These are phyloP conservation scores for Lactuca sativa DNA, from an alignment of 129 eudicot species.

Conservation along the genomic window DNA sequence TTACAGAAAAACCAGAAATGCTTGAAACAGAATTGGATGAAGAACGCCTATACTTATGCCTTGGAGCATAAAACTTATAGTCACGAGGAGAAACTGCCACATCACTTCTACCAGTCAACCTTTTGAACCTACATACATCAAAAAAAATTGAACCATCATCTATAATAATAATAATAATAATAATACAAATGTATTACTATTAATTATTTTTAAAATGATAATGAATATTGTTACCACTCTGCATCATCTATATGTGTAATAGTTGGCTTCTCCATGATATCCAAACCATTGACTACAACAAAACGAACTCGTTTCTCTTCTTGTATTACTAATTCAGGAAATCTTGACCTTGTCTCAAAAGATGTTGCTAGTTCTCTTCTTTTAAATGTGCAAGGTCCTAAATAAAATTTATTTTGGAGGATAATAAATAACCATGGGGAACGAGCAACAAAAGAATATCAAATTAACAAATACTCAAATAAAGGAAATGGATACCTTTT, in stretches of 20 bases:
- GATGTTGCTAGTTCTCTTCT: constrained; percentile 97
- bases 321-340: constrained; percentile 95
- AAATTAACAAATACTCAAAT: constrained; percentile 1
- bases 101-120: constrained; percentile 85
- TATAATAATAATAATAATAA: background rate
- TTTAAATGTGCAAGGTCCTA: constrained; percentile 67
- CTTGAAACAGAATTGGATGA: constrained; percentile 57
- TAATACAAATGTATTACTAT: constrained; percentile 8
- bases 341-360: constrained; percentile 83
- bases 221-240: constrained; percentile 65
- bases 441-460: background rate
- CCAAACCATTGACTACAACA: constrained; percentile 93
- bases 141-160: background rate
- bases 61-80: constrained; percentile 92
- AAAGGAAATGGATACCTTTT: constrained; percentile 49
- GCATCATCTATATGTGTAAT: constrained; percentile 58
- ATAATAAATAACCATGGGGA: background rate
- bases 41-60: constrained; percentile 90
- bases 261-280: constrained; percentile 74
- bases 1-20: constrained; percentile 67
- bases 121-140: constrained; percentile 63
- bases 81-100: constrained; percentile 74
- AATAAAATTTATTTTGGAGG: constrained; percentile 14
- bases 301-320: constrained; percentile 98
- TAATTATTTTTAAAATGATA: background rate